These are phyloP conservation scores for Kluyveromyces marxianus DNA, from an alignment of 1,139 yeast species.

Conservation along the genomic window DNA sequence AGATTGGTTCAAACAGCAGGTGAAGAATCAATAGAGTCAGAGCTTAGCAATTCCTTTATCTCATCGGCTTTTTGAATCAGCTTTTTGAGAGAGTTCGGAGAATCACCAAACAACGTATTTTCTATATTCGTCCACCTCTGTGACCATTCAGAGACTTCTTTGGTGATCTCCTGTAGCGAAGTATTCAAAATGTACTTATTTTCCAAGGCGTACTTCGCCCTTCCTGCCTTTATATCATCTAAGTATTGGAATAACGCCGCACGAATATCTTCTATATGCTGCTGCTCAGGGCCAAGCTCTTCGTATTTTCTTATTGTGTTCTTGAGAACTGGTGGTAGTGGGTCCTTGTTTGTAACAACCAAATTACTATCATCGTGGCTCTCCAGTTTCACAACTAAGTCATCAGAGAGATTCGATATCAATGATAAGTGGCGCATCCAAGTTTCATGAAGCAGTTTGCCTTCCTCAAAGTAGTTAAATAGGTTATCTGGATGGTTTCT, in stretches of 20 bases:
- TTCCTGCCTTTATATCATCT: conserved; percentile 24
- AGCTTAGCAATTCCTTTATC: conserved; percentile 6
- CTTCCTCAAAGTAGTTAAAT: conserved; percentile 6
- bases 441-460: conserved; percentile 3
- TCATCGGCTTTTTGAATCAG: conserved; percentile 21
- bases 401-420: conserved; percentile 22
- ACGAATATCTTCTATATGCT: conserved; percentile 13
- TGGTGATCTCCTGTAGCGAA: conserved; percentile 16
- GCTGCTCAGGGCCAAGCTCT: conserved; percentile 11
- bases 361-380: conserved; percentile 13
- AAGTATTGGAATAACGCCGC: conserved; percentile 18
- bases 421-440: conserved; percentile 22
- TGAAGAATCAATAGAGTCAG: not conserved
- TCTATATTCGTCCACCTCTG: conserved; percentile 27
- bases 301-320: conserved; percentile 17
- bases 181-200: conserved; percentile 24
- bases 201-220: conserved; percentile 26
- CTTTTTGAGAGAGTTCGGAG: conserved; percentile 22
- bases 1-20: no score
- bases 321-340: conserved; percentile 18
- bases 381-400: conserved; percentile 22
- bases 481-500: conserved; percentile 6
- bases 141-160: conserved; percentile 27
- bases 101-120: conserved; percentile 27
- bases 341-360: conserved; percentile 18